Percentiles rank a stretch among this genome's conserved stretches.
These are phyloP conservation scores for Sonneratia alba DNA, from an alignment of 345 rosid species.

Conservation along the genomic window DNA sequence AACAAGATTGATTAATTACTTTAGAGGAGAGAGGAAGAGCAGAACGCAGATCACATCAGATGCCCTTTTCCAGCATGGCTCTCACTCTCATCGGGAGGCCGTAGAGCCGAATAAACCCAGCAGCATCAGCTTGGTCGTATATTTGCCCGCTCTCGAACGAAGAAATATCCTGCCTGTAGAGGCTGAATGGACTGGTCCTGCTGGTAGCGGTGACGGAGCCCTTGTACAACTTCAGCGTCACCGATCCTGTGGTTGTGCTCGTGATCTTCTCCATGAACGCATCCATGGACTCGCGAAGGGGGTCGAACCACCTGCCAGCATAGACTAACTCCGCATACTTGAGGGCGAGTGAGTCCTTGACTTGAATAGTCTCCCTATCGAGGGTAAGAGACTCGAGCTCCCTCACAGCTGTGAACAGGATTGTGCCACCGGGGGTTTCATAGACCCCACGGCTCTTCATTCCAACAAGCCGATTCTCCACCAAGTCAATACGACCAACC, in stretches of 20 bases:
- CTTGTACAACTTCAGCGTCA: slow-evolving; percentile 3
- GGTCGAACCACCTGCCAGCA: slow-evolving; percentile 96
- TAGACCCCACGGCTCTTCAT: slow-evolving; percentile 98
- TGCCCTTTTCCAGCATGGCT: not conserved
- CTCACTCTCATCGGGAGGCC: slow-evolving; percentile 1
- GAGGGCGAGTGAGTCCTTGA: slow-evolving; percentile 67
- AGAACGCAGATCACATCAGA: not conserved
- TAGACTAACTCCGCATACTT: slow-evolving; percentile 88
- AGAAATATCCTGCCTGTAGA: slow-evolving; percentile 82
- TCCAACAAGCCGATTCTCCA: slow-evolving; percentile 86
- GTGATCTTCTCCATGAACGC: slow-evolving; percentile 83
- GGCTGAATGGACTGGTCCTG: slow-evolving; percentile 58
- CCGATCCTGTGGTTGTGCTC: slow-evolving; percentile 49
- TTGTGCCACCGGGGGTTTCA: slow-evolving; percentile 95
- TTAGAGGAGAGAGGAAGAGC: not conserved
- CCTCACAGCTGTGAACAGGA: slow-evolving; percentile 63
- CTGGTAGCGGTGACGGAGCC: slow-evolving; percentile 30
- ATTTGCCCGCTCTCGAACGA: slow-evolving; percentile 78
- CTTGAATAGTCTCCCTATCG: slow-evolving; percentile 73
- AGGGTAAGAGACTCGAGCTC: slow-evolving; percentile 83
- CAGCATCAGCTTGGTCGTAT: slow-evolving; percentile 89
- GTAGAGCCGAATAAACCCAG: slow-evolving; percentile 26
- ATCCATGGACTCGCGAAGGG: slow-evolving; percentile 69
- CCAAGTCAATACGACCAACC: slow-evolving; percentile 82
- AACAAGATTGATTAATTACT: not conserved